These are phyloP conservation scores for Tylopilus plumbeoviolaceoides DNA, from an alignment of 768 basidiomycete species.

Conservation along the genomic window DNA sequence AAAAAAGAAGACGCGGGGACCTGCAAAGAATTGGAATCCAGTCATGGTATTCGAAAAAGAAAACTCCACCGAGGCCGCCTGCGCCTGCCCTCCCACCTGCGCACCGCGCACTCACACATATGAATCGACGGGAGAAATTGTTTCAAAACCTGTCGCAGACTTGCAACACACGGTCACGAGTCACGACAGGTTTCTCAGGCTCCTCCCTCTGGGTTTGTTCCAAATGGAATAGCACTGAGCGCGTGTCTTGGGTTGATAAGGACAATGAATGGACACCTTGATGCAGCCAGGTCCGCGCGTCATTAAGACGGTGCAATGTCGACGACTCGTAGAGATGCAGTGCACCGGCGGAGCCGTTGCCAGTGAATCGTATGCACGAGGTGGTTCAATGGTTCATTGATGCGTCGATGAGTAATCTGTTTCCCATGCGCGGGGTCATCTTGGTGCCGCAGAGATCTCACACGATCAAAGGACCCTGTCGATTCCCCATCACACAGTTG, in stretches of 20 bases:
- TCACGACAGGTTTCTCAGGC: conserved; percentile 2
- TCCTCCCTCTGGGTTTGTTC: not conserved
- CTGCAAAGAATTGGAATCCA: not conserved
- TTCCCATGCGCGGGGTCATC: conserved; percentile 4
- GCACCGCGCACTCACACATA: not conserved
- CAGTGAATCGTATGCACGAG: not conserved
- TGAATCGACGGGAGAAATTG: not conserved
- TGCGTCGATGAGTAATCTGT: not conserved
- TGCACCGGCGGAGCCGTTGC: not conserved
- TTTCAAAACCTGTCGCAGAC: conserved; percentile 11
- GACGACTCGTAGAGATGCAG: not conserved
- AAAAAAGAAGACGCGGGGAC: conserved; percentile 9
- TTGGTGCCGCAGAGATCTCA: conserved; percentile 1
- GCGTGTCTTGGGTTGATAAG: not conserved
- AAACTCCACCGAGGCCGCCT: not conserved
- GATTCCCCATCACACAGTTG: not conserved
- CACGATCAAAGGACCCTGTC: not conserved
- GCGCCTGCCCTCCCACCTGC: not conserved
- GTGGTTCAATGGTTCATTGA: too few species aligned
- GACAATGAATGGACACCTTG: not conserved
- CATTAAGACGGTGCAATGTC: not conserved
- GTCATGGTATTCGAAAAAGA: not conserved
- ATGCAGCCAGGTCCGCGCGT: not conserved
- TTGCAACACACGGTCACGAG: conserved; percentile 3
- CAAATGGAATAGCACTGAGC: too few species aligned